Conservation (phyloP, 2,329 filamentous ascomycete species). For the Diaporthe velutina region DNA sequence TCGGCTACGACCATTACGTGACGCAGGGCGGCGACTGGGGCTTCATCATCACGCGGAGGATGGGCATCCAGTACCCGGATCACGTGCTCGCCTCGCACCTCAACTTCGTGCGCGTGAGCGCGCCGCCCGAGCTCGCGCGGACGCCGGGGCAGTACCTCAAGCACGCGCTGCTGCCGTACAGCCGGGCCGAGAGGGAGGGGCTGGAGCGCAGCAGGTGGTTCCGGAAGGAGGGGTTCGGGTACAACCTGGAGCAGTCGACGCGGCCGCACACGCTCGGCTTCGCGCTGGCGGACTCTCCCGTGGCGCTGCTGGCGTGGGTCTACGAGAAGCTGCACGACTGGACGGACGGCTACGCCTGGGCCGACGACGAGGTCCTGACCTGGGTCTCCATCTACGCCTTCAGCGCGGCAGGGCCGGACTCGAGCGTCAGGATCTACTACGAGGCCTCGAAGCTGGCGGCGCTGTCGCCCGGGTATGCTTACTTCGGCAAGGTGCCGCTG, state of each 20-base stretch:
- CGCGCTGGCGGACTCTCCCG: constrained; percentile 76
- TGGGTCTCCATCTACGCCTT: constrained; percentile 84
- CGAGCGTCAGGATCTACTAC: constrained; percentile 79
- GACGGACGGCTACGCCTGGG: constrained; percentile 80
- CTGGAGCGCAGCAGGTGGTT: constrained; percentile 71
- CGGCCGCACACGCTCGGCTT: constrained; percentile 82
- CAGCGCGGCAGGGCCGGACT: constrained; percentile 75
- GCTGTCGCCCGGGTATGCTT: neutral
- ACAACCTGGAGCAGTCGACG: constrained; percentile 72
- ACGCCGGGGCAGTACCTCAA: constrained; percentile 70
- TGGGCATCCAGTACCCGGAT: constrained; percentile 70
- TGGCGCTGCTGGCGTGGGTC: constrained; percentile 81
- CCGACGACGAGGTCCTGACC: constrained; percentile 80
- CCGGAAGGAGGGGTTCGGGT: constrained; percentile 66
- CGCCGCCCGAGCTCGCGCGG: constrained; percentile 61
- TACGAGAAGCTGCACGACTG: constrained; percentile 85
- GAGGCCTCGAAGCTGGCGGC: constrained; percentile 64
- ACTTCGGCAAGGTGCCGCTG: constrained; percentile 41
- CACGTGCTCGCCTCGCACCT: constrained; percentile 71
- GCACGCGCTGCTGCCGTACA: constrained; percentile 67
- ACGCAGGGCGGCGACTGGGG: constrained; percentile 81
- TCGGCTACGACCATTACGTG: constrained; percentile 54
- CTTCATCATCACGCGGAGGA: constrained; percentile 71
- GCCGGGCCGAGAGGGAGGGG: constrained; percentile 62
- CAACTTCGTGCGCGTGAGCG: constrained; percentile 62